phyloP scores from a whole-genome alignment of 1,284 basidiomycete genomes.

The Fomitopsis schrenkii region DNA sequence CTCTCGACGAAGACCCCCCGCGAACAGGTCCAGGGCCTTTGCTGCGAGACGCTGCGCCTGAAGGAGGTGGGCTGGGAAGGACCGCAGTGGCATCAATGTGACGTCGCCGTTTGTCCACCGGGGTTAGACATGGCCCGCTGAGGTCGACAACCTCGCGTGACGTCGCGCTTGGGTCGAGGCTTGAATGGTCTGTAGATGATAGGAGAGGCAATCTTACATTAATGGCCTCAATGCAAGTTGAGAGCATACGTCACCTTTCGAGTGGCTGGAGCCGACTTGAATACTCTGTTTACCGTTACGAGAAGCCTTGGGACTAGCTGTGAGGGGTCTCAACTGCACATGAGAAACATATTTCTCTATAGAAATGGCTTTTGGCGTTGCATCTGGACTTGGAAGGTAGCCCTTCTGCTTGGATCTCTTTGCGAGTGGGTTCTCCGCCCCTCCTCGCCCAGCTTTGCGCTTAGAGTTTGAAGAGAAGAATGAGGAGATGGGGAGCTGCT shows the following conservation, averaged over 20 bases:
- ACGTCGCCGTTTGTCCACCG: not conserved
- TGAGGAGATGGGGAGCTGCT: slow-evolving; percentile 18
- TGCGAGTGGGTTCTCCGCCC: not conserved
- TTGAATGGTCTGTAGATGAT: too few relatives aligned
- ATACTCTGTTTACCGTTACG: not conserved
- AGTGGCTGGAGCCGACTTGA: not conserved
- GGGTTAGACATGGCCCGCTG: not conserved
- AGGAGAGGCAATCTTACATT: too few relatives aligned
- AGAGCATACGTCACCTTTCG: not conserved
- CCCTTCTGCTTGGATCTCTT: slow-evolving; percentile 5
- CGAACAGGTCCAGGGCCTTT: too few relatives aligned
- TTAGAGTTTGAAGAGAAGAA: slow-evolving; percentile 14
- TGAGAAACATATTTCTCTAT: not conserved
- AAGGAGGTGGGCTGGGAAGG: not conserved
- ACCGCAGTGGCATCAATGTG: not conserved
- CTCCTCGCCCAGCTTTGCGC: slow-evolving; percentile 2
- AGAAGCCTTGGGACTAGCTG: not conserved
- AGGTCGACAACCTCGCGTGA: not conserved
- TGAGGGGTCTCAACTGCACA: not conserved
- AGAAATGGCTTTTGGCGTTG: not conserved
- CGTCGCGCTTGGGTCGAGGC: not conserved
- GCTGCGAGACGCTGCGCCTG: not conserved
- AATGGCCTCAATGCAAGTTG: not conserved
- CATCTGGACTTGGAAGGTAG: not conserved
- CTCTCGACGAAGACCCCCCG: not conserved